Percentiles rank a stretch among this genome's conserved stretches.
These are phyloP conservation scores for Saitoella complicata DNA, from an alignment of 805 yeast species.

Conservation along the genomic window DNA sequence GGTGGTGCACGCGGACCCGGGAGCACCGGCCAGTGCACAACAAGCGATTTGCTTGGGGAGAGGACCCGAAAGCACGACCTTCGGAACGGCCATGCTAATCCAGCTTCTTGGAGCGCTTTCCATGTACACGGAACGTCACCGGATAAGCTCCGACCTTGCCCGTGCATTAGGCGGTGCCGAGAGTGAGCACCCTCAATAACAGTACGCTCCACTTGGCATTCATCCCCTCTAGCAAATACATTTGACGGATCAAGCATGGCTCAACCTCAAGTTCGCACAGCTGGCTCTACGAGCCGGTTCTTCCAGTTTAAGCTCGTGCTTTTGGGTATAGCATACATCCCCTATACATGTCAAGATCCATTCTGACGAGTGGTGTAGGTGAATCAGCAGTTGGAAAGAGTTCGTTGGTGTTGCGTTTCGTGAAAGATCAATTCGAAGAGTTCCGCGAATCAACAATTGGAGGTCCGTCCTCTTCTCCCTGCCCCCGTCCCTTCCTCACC, in stretches of 20 bases:
- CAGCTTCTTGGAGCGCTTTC: too few relatives aligned
- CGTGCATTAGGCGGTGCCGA: too few relatives aligned
- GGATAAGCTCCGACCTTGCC: too few relatives aligned
- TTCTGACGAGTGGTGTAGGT: slow-evolving; percentile 13
- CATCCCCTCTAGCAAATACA: too few relatives aligned
- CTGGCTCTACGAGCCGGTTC: slow-evolving; percentile 22
- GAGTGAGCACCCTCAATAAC: too few relatives aligned
- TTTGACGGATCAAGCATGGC: background rate
- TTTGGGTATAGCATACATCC: slow-evolving; percentile 30
- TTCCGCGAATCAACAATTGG: slow-evolving; percentile 87
- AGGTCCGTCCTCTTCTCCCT: background rate
- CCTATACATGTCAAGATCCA: background rate
- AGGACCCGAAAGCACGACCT: too few relatives aligned
- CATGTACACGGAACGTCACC: too few relatives aligned
- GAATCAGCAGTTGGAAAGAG: slow-evolving; percentile 79
- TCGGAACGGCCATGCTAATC: too few relatives aligned
- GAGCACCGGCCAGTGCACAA: too few relatives aligned
- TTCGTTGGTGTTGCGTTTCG: slow-evolving; percentile 72
- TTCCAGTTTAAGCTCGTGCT: slow-evolving; percentile 55
- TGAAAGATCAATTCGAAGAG: slow-evolving; percentile 50
- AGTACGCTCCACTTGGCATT: too few relatives aligned
- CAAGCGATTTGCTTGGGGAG: too few relatives aligned
- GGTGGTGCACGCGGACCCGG: too few relatives aligned
- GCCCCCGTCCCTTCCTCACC: background rate
- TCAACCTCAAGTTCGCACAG: slow-evolving; percentile 12